Evolutionary conservation across 345 rosid species (phyloP), one percentile per base, ranked within the genome.

Genomic region (Litchi chinensis): DNA sequence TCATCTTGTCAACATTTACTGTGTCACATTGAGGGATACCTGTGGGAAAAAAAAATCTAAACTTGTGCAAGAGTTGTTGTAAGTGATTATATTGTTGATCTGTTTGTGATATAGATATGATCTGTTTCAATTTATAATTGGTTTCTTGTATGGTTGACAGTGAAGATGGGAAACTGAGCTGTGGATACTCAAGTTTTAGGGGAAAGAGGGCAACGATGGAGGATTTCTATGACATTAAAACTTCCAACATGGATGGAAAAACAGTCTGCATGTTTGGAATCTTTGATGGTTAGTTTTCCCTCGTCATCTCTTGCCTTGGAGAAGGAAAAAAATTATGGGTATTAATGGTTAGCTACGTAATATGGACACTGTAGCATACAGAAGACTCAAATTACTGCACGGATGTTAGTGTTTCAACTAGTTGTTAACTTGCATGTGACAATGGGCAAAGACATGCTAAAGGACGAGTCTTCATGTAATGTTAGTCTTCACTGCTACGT

Each of bases 131-230:
- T 48, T 46, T 69, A 84, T 65, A 54, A 5, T 67, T 24, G 52
- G 48, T 28, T 73, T 72, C 50, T 79, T 74, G 5, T 76, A 37
- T 76, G n/a, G 43, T 84, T 87, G 82, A 76, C 98, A 94, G 99
- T 80, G 95, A 93, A 12, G 91, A 93, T 46, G 93, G 98, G 70
- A 90, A 86, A 85, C 70, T 97, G 85, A 94, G 95, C 91, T 97
- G 98, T 82, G 99, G 98, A 10, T 92, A 91, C 80, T 93, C 98
- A 72, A 94, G 97, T 86, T 94, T 93, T 84, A 82, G 95, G 87
- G 99, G 99, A 80, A 97, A 94, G 91, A 91, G 99, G 80, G 92
- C 89, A 39, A 89, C 95, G 21, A 97, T 97, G 98, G 98, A 97
- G 83, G 98, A 97, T 79, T 97, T 90, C 82, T 97, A 85, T 78